These are phyloP conservation scores for Coemansia biformis DNA, from an alignment of 192 early-diverging fungal species.

Conservation along the genomic window DNA sequence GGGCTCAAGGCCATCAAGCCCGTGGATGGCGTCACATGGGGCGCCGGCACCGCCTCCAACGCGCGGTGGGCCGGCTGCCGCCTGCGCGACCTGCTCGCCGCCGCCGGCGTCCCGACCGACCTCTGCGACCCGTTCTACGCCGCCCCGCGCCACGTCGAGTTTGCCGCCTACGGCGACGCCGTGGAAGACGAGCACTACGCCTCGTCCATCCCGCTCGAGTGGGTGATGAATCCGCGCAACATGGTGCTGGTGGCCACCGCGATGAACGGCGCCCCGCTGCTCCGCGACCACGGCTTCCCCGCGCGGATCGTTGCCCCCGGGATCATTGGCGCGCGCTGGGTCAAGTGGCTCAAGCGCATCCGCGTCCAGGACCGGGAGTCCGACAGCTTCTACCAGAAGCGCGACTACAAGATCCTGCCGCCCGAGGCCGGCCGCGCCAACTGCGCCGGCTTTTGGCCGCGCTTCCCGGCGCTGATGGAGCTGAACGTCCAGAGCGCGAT, in stretches of 20 bases:
- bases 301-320: slow-evolving; percentile 85
- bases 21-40: slow-evolving; percentile 79
- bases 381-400: slow-evolving; percentile 65
- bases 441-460: slow-evolving; percentile 45
- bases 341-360: slow-evolving; percentile 76
- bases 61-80: slow-evolving; percentile 74
- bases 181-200: slow-evolving; percentile 73
- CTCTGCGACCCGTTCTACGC: slow-evolving; percentile 46
- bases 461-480: slow-evolving; percentile 58
- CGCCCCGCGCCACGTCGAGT: slow-evolving; percentile 54
- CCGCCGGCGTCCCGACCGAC: slow-evolving; percentile 54
- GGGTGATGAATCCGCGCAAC: slow-evolving; percentile 59
- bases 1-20: slow-evolving; percentile 70
- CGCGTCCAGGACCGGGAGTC: slow-evolving; percentile 57
- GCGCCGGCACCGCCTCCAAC: slow-evolving; percentile 70
- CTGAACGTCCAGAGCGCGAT: slow-evolving; percentile 78
- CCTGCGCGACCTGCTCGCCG: slow-evolving; percentile 66
- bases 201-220: slow-evolving; percentile 62
- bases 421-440: slow-evolving; percentile 55
- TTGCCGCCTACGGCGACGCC: slow-evolving; percentile 63
- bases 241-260: slow-evolving; percentile 74
- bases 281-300: slow-evolving; percentile 84
- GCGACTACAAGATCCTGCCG: slow-evolving; percentile 82
- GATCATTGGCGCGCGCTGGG: slow-evolving; percentile 77
- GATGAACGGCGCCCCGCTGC: slow-evolving; percentile 69